A percentile compares a stretch with the other conserved stretches of the same genome.
These are phyloP conservation scores for Trypanosoma vivax DNA, from an alignment of 208 protist genomes.

Conservation along the genomic window DNA sequence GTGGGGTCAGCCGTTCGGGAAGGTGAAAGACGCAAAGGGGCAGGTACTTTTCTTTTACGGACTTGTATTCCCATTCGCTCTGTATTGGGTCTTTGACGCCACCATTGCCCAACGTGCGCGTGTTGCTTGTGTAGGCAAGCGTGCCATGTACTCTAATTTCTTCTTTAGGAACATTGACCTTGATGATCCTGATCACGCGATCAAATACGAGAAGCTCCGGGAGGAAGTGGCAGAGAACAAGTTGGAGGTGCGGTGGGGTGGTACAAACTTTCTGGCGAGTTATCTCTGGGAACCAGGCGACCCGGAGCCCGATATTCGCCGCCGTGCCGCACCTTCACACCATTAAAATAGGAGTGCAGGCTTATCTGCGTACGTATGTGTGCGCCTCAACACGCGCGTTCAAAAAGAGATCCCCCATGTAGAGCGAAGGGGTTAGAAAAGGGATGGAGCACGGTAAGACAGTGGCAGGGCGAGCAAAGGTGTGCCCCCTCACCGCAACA, in stretches of 20 bases:
- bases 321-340: constrained; percentile 48
- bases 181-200: constrained; percentile 85
- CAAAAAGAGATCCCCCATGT: too few species aligned
- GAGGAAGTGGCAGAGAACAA: constrained; percentile 82
- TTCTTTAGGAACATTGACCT: constrained; percentile 80
- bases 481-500: too few species aligned
- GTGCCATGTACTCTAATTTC: constrained; percentile 70
- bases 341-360: neutral
- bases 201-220: constrained; percentile 80
- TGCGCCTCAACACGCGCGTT: too few species aligned
- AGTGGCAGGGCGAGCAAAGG: too few species aligned
- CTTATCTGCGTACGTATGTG: neutral
- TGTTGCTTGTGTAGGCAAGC: constrained; percentile 65
- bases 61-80: constrained; percentile 58
- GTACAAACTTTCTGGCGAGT: constrained; percentile 84
- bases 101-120: constrained; percentile 69
- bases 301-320: constrained; percentile 82
- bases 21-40: constrained; percentile 72
- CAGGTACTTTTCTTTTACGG: constrained; percentile 64
- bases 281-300: constrained; percentile 87
- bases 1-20: constrained; percentile 86
- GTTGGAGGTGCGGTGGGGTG: constrained; percentile 80
- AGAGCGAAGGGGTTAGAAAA: too few species aligned
- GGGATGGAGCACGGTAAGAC: too few species aligned
- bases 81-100: constrained; percentile 77